A percentile compares a stretch with the other conserved stretches of the same genome.
phyloP scores from a whole-genome alignment of 257 asterid species.

The Asclepias syriaca region DNA sequence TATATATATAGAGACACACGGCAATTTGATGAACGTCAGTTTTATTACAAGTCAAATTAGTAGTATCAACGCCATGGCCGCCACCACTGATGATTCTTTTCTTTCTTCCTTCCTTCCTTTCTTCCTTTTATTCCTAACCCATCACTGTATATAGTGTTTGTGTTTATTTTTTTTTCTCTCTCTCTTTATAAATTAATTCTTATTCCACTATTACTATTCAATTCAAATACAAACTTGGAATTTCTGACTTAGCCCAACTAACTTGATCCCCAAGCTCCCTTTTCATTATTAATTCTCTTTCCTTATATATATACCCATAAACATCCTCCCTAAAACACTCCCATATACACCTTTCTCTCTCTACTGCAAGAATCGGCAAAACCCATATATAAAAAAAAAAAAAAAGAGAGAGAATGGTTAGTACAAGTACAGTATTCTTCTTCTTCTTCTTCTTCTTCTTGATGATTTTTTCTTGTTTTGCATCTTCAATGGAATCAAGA shows the following conservation, averaged over 20 bases:
- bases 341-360: neutral
- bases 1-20: too few species aligned
- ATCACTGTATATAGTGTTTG: too few species aligned
- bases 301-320: constrained; percentile 1
- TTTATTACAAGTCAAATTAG: too few species aligned
- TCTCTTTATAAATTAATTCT: too few species aligned
- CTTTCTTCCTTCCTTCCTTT: too few species aligned
- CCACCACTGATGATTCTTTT: too few species aligned
- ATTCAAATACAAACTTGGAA: constrained; percentile 3
- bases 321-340: neutral
- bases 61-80: too few species aligned
- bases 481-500: constrained; percentile 32
- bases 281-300: neutral
- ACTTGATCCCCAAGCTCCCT: constrained; percentile 29
- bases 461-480: constrained; percentile 16
- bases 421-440: constrained; percentile 16
- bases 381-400: too few species aligned
- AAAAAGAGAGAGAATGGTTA: constrained; percentile 22
- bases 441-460: constrained; percentile 13
- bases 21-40: too few species aligned
- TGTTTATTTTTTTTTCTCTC: neutral
- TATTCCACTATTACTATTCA: constrained; percentile 6
- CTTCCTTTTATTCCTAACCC: neutral
- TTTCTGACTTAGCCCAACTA: constrained; percentile 30
- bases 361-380: neutral